Evolutionary conservation across 331 rosid genomes (phyloP), one percentile per base, ranked within the genome.

Genomic region (Rhamnella rubrinervis): DNA sequence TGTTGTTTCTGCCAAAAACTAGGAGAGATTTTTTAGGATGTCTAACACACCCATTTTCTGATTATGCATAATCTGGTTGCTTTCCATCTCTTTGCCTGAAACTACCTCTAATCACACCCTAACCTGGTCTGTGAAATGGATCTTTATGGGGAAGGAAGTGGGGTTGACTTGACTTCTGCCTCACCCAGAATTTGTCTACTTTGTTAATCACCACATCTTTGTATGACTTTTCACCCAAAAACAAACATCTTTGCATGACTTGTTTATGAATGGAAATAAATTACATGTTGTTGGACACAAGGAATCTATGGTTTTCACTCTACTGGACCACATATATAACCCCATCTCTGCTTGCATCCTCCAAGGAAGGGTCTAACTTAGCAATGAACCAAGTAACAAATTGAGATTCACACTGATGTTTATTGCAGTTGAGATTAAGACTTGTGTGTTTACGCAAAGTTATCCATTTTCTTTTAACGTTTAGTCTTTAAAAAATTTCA

Each of bases 1-100:
- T 82, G 21, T 49, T 46, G 60, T 82, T 68, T 51, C 25, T 23
- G 51, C 60, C 12, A 37, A 51, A 55, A 58, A 82, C 18, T 4
- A 12, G 44, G 8, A 66, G 59, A 57, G 83, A 60, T 82, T 66
- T 61, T 28, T 51, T 47, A 75, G 50, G 58, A 67, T 67, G 16
- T 62, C 57, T 21, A 62, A 62, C 56, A 71, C 67, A 5, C 50
- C 61, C 8, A 71, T 47, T 19, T 67, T 68, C 1, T 19, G 16
- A 26, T 79, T 65, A 12, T 35, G 19, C 62, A 79, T 10, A 11
- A 71, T 65, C 28, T 51, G 61, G 59, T 70, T 76, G 44, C 6
- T 59, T 17, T 64, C 78, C 78, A 75, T 75, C 25, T 44, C 61
- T 59, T 56, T 53, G 49, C 40, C 44, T 35, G 23, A 12, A 44